A percentile compares a stretch with the other conserved stretches of the same genome.
phyloP scores from a whole-genome alignment of 2,329 filamentous ascomycete genomes.

The Hypoxylon sp. region DNA sequence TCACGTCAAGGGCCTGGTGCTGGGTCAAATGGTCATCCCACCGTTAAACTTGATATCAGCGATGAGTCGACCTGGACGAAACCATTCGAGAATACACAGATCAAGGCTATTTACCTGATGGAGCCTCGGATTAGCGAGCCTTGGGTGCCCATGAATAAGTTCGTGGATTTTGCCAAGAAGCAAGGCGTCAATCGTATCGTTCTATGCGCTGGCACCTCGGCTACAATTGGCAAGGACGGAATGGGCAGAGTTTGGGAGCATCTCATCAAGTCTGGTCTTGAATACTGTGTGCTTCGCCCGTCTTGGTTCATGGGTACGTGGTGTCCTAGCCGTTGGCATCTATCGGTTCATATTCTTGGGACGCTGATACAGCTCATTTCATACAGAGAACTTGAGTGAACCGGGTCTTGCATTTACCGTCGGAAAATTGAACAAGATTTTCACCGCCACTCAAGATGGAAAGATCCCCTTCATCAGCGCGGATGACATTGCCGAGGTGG shows the following conservation, averaged over 20 bases:
- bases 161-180: slow-evolving; percentile 41
- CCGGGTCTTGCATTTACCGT: slow-evolving; percentile 38
- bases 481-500: slow-evolving; percentile 42
- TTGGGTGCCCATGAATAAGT: slow-evolving; percentile 44
- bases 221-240: slow-evolving; percentile 39
- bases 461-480: slow-evolving; percentile 46
- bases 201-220: slow-evolving; percentile 40
- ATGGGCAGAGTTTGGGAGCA: slow-evolving; percentile 47
- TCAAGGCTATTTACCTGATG: slow-evolving; percentile 45
- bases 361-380: slow-evolving; percentile 17
- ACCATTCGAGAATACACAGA: slow-evolving; percentile 25
- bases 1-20: slow-evolving; percentile 35
- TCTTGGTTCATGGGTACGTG: slow-evolving; percentile 48
- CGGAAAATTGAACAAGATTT: slow-evolving; percentile 42
- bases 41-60: slow-evolving; percentile 39
- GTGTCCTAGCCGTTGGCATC: neutral
- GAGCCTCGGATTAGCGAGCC: slow-evolving; percentile 39
- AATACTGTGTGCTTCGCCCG: slow-evolving; percentile 46
- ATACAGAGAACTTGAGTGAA: slow-evolving; percentile 43
- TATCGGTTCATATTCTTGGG: slow-evolving; percentile 5
- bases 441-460: slow-evolving; percentile 42
- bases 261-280: slow-evolving; percentile 39
- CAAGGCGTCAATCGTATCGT: slow-evolving; percentile 44
- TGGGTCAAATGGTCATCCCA: slow-evolving; percentile 18
- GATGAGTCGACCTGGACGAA: slow-evolving; percentile 42